Base-by-base conservation (phyloP, 2,329 filamentous ascomycete genomes). In the Xylaria sp. region DNA sequence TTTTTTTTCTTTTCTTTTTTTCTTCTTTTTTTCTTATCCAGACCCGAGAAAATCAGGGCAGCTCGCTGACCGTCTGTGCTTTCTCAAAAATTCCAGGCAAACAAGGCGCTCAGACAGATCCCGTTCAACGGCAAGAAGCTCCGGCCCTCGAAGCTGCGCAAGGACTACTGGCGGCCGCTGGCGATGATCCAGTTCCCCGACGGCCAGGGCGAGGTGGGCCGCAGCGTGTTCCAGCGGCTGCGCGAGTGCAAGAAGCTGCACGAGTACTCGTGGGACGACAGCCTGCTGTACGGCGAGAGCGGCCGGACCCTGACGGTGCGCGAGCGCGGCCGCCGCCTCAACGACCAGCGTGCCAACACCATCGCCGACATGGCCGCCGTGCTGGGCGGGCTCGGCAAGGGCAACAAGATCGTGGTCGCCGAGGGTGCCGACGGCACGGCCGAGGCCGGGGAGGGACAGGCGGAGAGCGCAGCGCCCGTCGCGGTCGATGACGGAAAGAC, bases 121-220 rank as follows among this genome's bases (percentile, higher is more conserved):
- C 85, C 87, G 56, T 91, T 86, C 81, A 88, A 89, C 71, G 89
- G 89, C 79, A 91, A 91, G 78, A 91, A 92, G 79, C 84, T 87
- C 55, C 86, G 87, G 71, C 89, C 89, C 2, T 77, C 85, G 62
- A 87, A 87, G 74, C 81, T 91, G 45, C 88, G 90, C 66, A 90
- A 89, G 78, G 90, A 92, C 80, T 87, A 89, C 79, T 91, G 90
- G 89, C 80, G 81, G 39, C 87, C 87, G 7, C 80, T 91, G 74
- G 88, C 88, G 59, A 79, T 85, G 70, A 86, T 91, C 68, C 80
- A 85, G 74, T 89, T 92, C 76, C 84, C 84, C 50, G 68, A 79
- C 52, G 86, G 85, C 50, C 79, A 82, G 45, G 85, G 85, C 66
- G 76, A 80, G 30, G 81, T 89, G 15, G 89, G 90, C 28, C 86